Evolutionary conservation across 495 filamentous ascomycete species (phyloP), one percentile per base, ranked within the genome.

Genomic region (Collariella sp.): DNA sequence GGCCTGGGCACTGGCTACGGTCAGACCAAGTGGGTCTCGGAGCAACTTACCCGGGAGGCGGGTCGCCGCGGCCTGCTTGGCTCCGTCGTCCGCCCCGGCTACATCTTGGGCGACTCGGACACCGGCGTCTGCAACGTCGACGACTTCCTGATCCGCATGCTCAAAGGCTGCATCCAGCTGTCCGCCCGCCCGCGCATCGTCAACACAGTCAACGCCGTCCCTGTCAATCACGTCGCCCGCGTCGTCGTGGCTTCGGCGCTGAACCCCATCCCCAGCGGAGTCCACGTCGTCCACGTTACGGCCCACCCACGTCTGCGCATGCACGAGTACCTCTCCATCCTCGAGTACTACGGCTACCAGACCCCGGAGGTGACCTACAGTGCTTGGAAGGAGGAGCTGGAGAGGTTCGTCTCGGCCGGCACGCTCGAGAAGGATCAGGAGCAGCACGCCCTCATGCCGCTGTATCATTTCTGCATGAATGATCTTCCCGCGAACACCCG

Each of bases 161-260:
- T 86, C 34, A 96, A 96, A 70, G 91, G 89, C 42, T 95, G 88
- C 57, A 79, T 94, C 44, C 93, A 98, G 66, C 72, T 96, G 0
- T 70, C 68, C 0, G 71, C 76, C 23, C 80, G 85, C 2, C 93
- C 93, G 0, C 75, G 79, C 54, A 90, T 98, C 58, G 64, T 74
- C 69, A 98, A 96, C 70, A 91, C 88, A 0, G 82, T 96, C 63
- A 98, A 98, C 71, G 81, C 83, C 65, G 89, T 95, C 3, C 93
- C 93, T 0, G 90, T 96, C 23, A 80, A 84, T 61, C 87, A 93
- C 62, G 91, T 96, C 46, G 82, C 86, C 0, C 76, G 82, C 7
- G 78, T 94, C 15, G 84, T 95, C 20, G 82, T 89, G 22, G 88
- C 89, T 1, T 72, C 80, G 36, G 79, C 83, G 7, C 74, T 94